phyloP scores from a whole-genome alignment of 1,284 basidiomycete genomes.

The Stereum hirsutum region DNA sequence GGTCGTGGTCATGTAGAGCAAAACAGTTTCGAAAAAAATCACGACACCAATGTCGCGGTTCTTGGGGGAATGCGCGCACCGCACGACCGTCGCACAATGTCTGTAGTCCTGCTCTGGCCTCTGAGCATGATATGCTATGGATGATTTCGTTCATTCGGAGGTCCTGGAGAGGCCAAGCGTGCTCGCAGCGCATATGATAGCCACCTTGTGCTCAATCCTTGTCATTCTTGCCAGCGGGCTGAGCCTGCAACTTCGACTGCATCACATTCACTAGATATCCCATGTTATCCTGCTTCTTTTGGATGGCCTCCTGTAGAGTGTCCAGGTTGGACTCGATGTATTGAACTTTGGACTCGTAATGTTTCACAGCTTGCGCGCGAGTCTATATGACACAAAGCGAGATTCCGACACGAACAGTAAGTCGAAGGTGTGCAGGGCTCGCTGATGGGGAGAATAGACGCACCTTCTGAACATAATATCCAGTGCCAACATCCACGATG shows the following conservation, averaged over 20 bases:
- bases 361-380: constrained; percentile 66
- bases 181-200: not conserved
- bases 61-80: too few relatives aligned
- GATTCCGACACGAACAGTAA: too few relatives aligned
- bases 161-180: not conserved
- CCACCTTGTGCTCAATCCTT: constrained; percentile 13
- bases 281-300: constrained; percentile 86
- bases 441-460: constrained; percentile 9
- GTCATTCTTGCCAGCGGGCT: constrained; percentile 19
- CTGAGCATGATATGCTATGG: not conserved
- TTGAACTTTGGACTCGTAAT: constrained; percentile 71
- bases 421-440: not conserved
- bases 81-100: not conserved
- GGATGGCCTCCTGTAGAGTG: constrained; percentile 75
- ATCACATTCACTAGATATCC: constrained; percentile 65
- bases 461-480: constrained; percentile 95
- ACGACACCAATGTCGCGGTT: too few relatives aligned
- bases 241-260: constrained; percentile 65
- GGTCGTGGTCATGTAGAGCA: not conserved
- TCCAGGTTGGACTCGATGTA: constrained; percentile 78
- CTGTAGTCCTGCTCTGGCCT: not conserved
- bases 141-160: not conserved
- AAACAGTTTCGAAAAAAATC: too few relatives aligned
- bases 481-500: constrained; percentile 93
- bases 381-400: too few relatives aligned